These are phyloP conservation scores for Stromatinia cepivora DNA, from an alignment of 2,329 filamentous ascomycete genomes.

Conservation along the genomic window DNA sequence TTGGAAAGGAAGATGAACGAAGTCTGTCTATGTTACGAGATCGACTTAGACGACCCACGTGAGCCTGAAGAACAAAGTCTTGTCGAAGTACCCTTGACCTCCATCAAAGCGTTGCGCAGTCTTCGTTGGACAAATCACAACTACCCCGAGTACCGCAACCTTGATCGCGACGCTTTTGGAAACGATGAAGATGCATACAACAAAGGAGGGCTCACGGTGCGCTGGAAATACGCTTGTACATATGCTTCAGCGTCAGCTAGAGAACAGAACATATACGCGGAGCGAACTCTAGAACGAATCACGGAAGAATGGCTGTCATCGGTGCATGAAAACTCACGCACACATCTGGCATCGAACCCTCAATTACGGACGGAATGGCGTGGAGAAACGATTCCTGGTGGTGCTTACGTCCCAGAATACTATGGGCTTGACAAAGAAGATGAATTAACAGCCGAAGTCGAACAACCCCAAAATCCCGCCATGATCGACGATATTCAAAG, in stretches of 20 bases:
- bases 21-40: conserved; percentile 45
- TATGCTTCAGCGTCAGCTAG: conserved; percentile 32
- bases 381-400: conserved; percentile 44
- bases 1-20: conserved; percentile 47
- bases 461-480: no score
- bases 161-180: conserved; percentile 18
- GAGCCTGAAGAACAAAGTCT: conserved; percentile 42
- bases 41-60: conserved; percentile 44
- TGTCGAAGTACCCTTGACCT: conserved; percentile 45
- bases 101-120: conserved; percentile 45
- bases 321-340: background rate
- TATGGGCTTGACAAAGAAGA: conserved; percentile 24
- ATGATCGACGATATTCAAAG: background rate
- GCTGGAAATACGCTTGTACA: conserved; percentile 49
- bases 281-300: conserved; percentile 32
- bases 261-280: conserved; percentile 30
- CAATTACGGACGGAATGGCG: conserved; percentile 42
- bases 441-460: background rate
- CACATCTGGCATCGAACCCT: conserved; percentile 19
- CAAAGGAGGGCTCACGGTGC: conserved; percentile 50
- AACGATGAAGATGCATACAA: conserved; percentile 18
- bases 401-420: conserved; percentile 41
- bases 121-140: conserved; percentile 57
- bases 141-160: conserved; percentile 46
- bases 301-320: background rate